Evolutionary conservation across 2,329 filamentous ascomycete species (phyloP), one percentile per base, ranked within the genome.

Genomic region (Colletotrichum lini): DNA sequence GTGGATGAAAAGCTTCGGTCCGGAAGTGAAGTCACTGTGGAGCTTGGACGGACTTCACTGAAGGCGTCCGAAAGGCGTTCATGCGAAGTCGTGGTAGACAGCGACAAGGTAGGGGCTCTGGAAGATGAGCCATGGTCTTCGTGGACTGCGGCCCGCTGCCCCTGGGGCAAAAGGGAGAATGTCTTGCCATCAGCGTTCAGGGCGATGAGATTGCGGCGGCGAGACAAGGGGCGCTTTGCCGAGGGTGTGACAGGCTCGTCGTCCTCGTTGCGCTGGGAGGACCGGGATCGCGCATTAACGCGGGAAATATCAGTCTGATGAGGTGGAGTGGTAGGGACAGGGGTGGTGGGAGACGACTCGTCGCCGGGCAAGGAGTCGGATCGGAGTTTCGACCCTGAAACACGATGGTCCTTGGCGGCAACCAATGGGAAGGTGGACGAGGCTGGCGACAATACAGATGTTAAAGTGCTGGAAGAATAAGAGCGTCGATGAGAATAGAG

Each of bases 171-270:
- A 67, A 90, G 79, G 18, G 87, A 88, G 75, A 91, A 90, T 5
- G 88, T 90, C 79, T 89, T 89, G 67, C 73, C 74, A 78, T 90
- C 86, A 7, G 87, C 78, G 74, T 90, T 83, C 38, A 90, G 80
- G 64, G 83, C 84, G 70, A 90, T 84, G 40, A 85, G 77, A 72
- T 84, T 85, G 64, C 80, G 80, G 70, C 84, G 81, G 54, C 84
- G 81, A 16, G 84, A 82, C 58, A 75, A 72, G 62, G 83, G 77
- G 42, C 80, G 80, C 52, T 74, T 75, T 59, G 74, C 72, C 44
- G 75, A 74, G 60, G 72, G 60, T 72, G 77, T 68, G 72, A 72
- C 53, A 69, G 63, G 73, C 67, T 73, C 73, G 50, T 68, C 53
- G 73, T 73, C 57, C 52, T 56, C 52, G 30, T 72, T 66, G 58